A percentile compares a stretch with the other conserved stretches of the same genome.
Conservation (phyloP, 805 yeast species). For the Nakazawaea anatomiae region DNA sequence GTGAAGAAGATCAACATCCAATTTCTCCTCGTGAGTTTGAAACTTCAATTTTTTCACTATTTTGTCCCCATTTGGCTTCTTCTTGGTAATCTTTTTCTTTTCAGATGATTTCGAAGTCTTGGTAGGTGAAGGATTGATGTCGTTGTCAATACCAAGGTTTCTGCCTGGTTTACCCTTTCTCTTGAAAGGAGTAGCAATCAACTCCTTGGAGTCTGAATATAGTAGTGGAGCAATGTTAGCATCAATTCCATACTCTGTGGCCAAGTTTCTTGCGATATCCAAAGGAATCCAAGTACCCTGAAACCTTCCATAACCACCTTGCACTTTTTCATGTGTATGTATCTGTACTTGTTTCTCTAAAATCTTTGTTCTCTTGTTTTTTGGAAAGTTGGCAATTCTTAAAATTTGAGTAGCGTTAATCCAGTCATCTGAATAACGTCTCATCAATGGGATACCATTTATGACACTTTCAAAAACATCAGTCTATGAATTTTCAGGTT, state of each 20-base stretch:
- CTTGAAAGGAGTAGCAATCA: constrained; percentile 36
- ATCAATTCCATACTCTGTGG: constrained; percentile 43
- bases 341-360: constrained; percentile 70
- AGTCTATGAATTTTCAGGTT: constrained; percentile 16
- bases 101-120: constrained; percentile 10
- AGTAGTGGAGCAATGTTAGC: constrained; percentile 49
- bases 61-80: constrained; percentile 2
- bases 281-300: constrained; percentile 88
- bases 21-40: constrained; percentile 14
- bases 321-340: constrained; percentile 65
- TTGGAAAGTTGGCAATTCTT: constrained; percentile 72
- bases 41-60: constrained; percentile 28
- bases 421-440: constrained; percentile 90
- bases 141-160: constrained; percentile 18
- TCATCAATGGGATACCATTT: constrained; percentile 75
- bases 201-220: constrained; percentile 39
- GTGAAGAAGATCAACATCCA: constrained; percentile 10
- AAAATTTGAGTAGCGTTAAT: constrained; percentile 82
- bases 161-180: constrained; percentile 31
- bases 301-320: constrained; percentile 80
- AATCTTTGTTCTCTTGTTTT: constrained; percentile 72
- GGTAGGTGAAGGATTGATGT: constrained; percentile 28
- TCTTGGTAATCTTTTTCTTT: constrained; percentile 7
- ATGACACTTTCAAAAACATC: constrained; percentile 61
- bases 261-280: constrained; percentile 54